Conservation (phyloP, 208 protist species). For the Acanthamoeba lenticulata region DNA sequence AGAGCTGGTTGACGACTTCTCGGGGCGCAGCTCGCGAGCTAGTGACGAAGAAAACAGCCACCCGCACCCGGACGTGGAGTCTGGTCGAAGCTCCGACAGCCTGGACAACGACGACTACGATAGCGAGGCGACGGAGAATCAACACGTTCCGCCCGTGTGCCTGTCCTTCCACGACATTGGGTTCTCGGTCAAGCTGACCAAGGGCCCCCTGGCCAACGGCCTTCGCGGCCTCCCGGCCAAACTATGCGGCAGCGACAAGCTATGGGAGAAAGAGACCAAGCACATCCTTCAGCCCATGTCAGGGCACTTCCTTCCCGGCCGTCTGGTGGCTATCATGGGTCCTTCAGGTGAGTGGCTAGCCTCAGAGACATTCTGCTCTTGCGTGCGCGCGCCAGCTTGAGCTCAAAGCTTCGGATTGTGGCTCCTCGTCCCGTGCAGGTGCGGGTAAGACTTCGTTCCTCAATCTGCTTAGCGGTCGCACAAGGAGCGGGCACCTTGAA, state of each 20-base stretch:
- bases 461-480: background rate
- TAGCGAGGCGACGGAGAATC: background rate
- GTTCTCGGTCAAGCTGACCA: background rate
- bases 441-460: conserved; percentile 50
- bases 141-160: background rate
- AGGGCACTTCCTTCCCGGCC: conserved; percentile 4
- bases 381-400: too few relatives aligned
- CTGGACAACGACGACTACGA: background rate
- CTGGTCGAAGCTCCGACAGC: background rate
- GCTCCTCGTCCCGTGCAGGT: background rate
- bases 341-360: background rate
- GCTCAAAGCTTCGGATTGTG: background rate
- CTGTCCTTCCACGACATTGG: background rate
- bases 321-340: conserved; percentile 34
- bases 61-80: background rate
- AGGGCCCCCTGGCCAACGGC: background rate
- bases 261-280: background rate
- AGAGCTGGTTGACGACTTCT: too few relatives aligned
- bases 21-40: too few relatives aligned
- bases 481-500: background rate
- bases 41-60: too few relatives aligned
- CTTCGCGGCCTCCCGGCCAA: background rate
- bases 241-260: background rate
- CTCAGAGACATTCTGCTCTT: too few relatives aligned
- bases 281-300: conserved; percentile 5